phyloP scores from a whole-genome alignment of 2,329 filamentous ascomycete species.

The Alternaria triticimaculans region DNA sequence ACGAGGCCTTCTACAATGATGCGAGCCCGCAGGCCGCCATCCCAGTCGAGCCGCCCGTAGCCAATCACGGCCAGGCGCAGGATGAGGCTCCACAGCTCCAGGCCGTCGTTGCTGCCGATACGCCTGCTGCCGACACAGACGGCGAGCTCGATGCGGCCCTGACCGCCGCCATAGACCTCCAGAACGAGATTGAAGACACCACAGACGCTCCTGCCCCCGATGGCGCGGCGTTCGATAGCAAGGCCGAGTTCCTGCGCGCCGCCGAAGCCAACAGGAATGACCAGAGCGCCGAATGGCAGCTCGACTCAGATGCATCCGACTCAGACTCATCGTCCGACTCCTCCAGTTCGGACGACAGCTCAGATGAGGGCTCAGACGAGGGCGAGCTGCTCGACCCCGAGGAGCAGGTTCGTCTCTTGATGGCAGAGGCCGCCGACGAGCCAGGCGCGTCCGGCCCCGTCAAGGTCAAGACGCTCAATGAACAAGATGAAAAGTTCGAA shows the following conservation, averaged over 20 bases:
- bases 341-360: slow-evolving; percentile 54
- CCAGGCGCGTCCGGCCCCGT: slow-evolving; percentile 70
- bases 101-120: slow-evolving; percentile 17
- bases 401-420: slow-evolving; percentile 82
- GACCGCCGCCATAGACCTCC: slow-evolving; percentile 19
- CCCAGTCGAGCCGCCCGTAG: slow-evolving; percentile 15
- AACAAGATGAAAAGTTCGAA: slow-evolving; percentile 59
- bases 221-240: slow-evolving; percentile 28
- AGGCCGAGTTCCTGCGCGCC: slow-evolving; percentile 53
- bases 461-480: slow-evolving; percentile 81
- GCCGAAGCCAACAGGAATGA: slow-evolving; percentile 56
- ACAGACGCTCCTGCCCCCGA: neutral
- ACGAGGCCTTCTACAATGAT: slow-evolving; percentile 39
- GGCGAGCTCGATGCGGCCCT: slow-evolving; percentile 25
- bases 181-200: slow-evolving; percentile 15
- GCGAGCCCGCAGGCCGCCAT: slow-evolving; percentile 21
- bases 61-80: slow-evolving; percentile 29
- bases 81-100: slow-evolving; percentile 33
- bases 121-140: slow-evolving; percentile 22
- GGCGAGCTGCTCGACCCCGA: slow-evolving; percentile 74
- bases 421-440: slow-evolving; percentile 83
- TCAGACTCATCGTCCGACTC: slow-evolving; percentile 59
- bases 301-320: slow-evolving; percentile 66
- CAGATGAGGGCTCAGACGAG: slow-evolving; percentile 68
- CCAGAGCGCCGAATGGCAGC: slow-evolving; percentile 80